phyloP scores from a whole-genome alignment of 495 filamentous ascomycete species.

The Sabuloglossum arenarium region DNA sequence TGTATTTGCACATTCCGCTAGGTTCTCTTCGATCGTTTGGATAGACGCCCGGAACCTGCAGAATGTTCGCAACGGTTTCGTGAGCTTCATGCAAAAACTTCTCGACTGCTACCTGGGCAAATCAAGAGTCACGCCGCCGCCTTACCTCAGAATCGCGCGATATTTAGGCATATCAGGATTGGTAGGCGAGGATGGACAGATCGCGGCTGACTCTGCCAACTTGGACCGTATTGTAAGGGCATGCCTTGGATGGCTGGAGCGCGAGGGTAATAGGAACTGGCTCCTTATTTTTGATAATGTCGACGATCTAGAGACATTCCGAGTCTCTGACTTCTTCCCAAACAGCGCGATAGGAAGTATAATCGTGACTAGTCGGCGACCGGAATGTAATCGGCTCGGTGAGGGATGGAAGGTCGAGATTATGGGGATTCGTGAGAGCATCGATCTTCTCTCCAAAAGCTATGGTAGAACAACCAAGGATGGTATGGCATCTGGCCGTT shows the following conservation, averaged over 20 bases:
- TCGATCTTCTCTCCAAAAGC: neutral
- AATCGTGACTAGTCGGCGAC: neutral
- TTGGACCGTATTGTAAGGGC: too few relatives aligned
- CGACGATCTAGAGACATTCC: conserved; percentile 4
- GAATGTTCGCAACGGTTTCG: neutral
- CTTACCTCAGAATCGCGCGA: neutral
- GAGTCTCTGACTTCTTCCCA: neutral
- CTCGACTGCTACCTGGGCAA: neutral
- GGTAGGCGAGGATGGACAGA: neutral
- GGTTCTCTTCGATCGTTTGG: neutral
- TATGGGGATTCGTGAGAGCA: neutral
- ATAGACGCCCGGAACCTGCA: neutral
- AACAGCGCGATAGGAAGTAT: neutral
- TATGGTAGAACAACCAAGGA: neutral
- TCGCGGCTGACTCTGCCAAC: neutral
- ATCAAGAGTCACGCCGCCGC: neutral
- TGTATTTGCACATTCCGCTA: neutral
- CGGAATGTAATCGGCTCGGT: neutral
- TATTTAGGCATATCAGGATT: neutral
- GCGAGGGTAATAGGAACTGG: conserved; percentile 3
- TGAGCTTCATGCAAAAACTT: neutral
- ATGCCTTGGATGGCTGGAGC: neutral
- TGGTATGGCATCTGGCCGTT: neutral
- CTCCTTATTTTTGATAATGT: conserved; percentile 8
- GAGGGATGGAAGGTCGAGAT: neutral